Evolutionary conservation across 2,329 filamentous ascomycete genomes (phyloP), one percentile per base, ranked within the genome.

Genomic region (Fusarium staphyleae): DNA sequence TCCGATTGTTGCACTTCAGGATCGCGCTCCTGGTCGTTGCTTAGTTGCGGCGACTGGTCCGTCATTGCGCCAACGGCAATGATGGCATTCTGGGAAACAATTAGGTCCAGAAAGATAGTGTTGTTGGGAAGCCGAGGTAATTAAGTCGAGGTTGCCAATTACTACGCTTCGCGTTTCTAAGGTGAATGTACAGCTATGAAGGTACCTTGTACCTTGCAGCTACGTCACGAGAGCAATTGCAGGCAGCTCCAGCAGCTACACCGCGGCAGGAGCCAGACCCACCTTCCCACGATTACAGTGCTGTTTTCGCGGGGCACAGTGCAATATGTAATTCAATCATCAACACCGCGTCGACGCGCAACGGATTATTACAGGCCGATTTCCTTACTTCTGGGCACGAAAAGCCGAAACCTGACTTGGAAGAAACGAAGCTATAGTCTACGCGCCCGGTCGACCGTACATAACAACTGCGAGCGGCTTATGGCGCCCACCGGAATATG

Each of bases 401-500:
- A 7, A 9, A 15, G 32, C 41, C 11, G 16, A 28, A 44, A 26
- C 29, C 36, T 8, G 8, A 19, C 16, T 30, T 30, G 28, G 19
- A 12, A 48, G 34, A 62, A 42, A 33, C 18, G 28, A 41, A 46
- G 33, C 18, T 11, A 8, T 10, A 46, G n/a, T n/a, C 26, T 47
- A 36, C 30, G 40, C 32, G n/a, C 35, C 30, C 24, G 35, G 52
- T 18, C 42, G 42, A 52, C 10, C 36, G 29, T 44, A 16, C n/a
- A 10, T 4, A 16, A 41, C 9, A 30, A 18, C 30, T 37, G 16
- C 15, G 41, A 58, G 59, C 43, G 48, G 66, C 69, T 52, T 67
- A 74, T 75, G 73, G 72, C 69, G 66, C 63, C 56, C 60, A 48
- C 50, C 48, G 43, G 65, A 68, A 64, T 45, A 99, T 99, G 96